Base-by-base conservation (phyloP, 2,329 filamentous ascomycete species). In the Mollisiaceae sp. region DNA sequence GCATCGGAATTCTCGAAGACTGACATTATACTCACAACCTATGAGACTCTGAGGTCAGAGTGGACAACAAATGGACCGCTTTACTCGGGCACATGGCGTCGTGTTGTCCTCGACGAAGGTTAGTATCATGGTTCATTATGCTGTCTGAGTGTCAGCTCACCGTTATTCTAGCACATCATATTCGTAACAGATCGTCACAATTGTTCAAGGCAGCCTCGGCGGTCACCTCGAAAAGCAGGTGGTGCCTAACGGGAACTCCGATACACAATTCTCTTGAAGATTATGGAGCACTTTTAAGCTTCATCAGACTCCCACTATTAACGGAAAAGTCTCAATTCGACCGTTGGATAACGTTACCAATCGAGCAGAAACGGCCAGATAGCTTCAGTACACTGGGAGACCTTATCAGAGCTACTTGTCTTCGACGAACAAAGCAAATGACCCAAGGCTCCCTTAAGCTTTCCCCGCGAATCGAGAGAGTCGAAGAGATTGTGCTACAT, bases 111-210 rank as follows among this genome's bases (percentile, higher is more conserved):
- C 22, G 79, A 81, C 64, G 79, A 82, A 77, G 78, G 79, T 77
- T 41, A 32, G 55, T 22, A 47, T n/a, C n/a, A n/a, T n/a, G n/a
- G n/a, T n/a, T n/a, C n/a, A n/a, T n/a, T n/a, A n/a, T n/a, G n/a
- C n/a, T n/a, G n/a, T n/a, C n/a, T n/a, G n/a, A n/a, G n/a, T n/a
- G n/a, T n/a, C n/a, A n/a, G n/a, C n/a, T n/a, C n/a, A n/a, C n/a
- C n/a, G n/a, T 62, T 2, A 14, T 60, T 60, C 11, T 57, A 83
- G 83, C 83, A 0, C 82, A 86, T 62, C 76, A 78, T 2, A 84
- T 86, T 39, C 80, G 84, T n/a, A 79, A 79, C 1, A 78, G 77
- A 20, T 75, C 79, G 1, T 85, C 83, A 0, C 77, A 75, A 0
- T 78, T 82, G 9, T 78, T 82, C 66, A 76, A 75, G 0, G 78